Percentiles rank a stretch among this genome's conserved stretches.
Evolutionary conservation across 2,329 filamentous ascomycete species (phyloP).

Genomic region (Ophiocordyceps camponoti-leonardi): DNA sequence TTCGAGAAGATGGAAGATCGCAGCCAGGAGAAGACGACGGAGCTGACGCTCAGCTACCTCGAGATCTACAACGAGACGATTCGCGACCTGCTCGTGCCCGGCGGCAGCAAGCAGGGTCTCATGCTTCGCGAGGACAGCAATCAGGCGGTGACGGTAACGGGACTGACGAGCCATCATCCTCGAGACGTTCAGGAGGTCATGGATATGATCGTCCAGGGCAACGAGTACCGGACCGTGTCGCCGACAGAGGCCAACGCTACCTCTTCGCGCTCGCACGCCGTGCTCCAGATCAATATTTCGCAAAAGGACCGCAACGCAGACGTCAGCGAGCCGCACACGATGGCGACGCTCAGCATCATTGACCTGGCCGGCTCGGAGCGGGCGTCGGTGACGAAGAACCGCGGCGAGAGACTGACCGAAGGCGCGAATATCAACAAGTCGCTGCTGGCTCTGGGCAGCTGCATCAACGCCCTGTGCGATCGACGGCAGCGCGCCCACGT

Average conservation of each 20-base stretch:
- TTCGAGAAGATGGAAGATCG: conserved; percentile 91
- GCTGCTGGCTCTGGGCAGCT: conserved; percentile 80
- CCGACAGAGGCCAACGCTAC: conserved; percentile 95
- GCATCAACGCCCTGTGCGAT: conserved; percentile 96
- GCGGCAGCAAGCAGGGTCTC: conserved; percentile 64
- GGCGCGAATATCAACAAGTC: conserved; percentile 99
- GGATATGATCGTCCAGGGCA: conserved; percentile 96
- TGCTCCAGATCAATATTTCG: conserved; percentile 90
- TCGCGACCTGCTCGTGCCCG: conserved; percentile 77
- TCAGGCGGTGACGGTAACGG: conserved; percentile 78
- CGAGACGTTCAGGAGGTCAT: conserved; percentile 91
- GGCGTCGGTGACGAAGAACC: conserved; percentile 90
- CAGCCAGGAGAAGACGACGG: conserved; percentile 71
- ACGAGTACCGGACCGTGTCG: conserved; percentile 87
- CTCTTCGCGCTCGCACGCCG: conserved; percentile 90
- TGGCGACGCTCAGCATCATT: conserved; percentile 96
- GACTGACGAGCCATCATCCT: conserved; percentile 79
- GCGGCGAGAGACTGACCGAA: conserved; percentile 77
- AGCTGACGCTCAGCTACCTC: conserved; percentile 83
- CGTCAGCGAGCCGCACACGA: conserved; percentile 88
- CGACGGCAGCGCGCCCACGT: conserved; percentile 82
- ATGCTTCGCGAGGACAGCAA: conserved; percentile 93
- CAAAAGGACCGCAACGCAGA: conserved; percentile 87
- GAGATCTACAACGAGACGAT: conserved; percentile 99
- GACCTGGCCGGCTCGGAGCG: conserved; percentile 92